phyloP scores from a whole-genome alignment of 2,329 filamentous ascomycete species.

The Penicillium griseofulvum region DNA sequence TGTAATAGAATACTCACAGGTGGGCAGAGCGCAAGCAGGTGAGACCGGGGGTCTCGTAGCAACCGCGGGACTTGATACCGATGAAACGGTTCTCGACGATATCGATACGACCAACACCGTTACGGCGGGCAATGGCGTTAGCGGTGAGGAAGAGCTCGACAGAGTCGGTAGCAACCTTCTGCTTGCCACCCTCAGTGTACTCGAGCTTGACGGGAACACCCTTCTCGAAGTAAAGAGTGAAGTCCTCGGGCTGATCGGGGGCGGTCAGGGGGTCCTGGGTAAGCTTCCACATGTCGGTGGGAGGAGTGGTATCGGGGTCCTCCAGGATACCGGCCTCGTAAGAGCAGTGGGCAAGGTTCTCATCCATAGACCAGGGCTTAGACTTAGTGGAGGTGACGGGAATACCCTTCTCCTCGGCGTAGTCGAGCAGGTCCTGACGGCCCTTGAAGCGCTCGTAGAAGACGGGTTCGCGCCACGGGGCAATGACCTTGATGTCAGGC shows the following conservation, averaged over 20 bases:
- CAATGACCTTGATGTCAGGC: constrained; percentile 50
- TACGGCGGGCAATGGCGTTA: constrained; percentile 67
- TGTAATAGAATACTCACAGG: constrained; percentile 52
- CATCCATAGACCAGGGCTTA: constrained; percentile 53
- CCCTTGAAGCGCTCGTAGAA: constrained; percentile 51
- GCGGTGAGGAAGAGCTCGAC: constrained; percentile 70
- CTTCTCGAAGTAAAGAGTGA: constrained; percentile 70
- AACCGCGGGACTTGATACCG: constrained; percentile 75
- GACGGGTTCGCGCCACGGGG: constrained; percentile 49
- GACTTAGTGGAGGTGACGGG: constrained; percentile 50
- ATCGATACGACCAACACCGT: constrained; percentile 78
- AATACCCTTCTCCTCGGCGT: constrained; percentile 47
- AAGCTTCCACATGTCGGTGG: constrained; percentile 73
- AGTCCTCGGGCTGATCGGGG: constrained; percentile 67
- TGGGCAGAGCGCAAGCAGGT: constrained; percentile 36
- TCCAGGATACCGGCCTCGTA: constrained; percentile 70
- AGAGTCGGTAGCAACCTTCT: constrained; percentile 63
- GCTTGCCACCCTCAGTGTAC: constrained; percentile 48
- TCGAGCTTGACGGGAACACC: constrained; percentile 70
- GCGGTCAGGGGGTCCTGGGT: constrained; percentile 67
- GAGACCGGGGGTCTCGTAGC: constrained; percentile 61
- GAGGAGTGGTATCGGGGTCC: constrained; percentile 60
- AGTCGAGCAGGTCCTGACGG: constrained; percentile 50
- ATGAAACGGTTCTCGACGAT: constrained; percentile 82
- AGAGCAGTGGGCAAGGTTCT: constrained; percentile 60